A percentile compares a stretch with the other conserved stretches of the same genome.
phyloP scores from a whole-genome alignment of 805 yeast species.

The Candida nanaspora region DNA sequence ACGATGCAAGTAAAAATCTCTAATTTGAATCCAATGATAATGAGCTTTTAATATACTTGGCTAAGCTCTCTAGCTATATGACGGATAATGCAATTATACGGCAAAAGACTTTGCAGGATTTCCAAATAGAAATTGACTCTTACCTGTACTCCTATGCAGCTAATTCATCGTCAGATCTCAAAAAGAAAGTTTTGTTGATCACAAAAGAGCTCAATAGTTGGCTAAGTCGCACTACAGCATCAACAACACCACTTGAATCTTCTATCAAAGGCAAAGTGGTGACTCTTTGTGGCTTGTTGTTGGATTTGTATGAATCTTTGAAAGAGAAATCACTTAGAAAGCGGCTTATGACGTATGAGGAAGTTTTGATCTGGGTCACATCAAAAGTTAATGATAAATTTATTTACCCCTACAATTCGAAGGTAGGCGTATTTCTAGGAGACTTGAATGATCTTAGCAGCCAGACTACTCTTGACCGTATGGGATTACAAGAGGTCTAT shows the following conservation, averaged over 20 bases:
- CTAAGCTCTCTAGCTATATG: too few relatives aligned
- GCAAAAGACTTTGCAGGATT: not conserved
- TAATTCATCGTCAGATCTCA: not conserved
- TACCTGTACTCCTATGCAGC: not conserved
- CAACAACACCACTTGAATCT: not conserved
- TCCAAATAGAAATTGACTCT: not conserved
- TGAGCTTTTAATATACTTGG: too few relatives aligned
- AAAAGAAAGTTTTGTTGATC: not conserved
- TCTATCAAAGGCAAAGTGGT: conserved; percentile 1
- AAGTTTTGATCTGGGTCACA: conserved; percentile 15
- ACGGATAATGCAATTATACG: too few relatives aligned
- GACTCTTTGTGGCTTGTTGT: conserved; percentile 4
- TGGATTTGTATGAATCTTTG: conserved; percentile 8
- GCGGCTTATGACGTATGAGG: conserved; percentile 8
- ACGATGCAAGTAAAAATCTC: too few relatives aligned
- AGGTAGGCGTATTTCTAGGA: conserved; percentile 2
- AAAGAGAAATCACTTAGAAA: not conserved
- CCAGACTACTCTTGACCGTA: not conserved
- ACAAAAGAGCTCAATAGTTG: not conserved
- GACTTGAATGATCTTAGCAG: not conserved
- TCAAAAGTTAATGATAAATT: conserved; percentile 7
- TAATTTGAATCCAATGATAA: too few relatives aligned
- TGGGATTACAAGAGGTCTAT: conserved; percentile 25
- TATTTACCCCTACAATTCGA: conserved; percentile 1
- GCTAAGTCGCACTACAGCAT: not conserved